These are phyloP conservation scores for Phytophthora pini DNA, from an alignment of 352 stramenopile genomes.

Conservation along the genomic window DNA sequence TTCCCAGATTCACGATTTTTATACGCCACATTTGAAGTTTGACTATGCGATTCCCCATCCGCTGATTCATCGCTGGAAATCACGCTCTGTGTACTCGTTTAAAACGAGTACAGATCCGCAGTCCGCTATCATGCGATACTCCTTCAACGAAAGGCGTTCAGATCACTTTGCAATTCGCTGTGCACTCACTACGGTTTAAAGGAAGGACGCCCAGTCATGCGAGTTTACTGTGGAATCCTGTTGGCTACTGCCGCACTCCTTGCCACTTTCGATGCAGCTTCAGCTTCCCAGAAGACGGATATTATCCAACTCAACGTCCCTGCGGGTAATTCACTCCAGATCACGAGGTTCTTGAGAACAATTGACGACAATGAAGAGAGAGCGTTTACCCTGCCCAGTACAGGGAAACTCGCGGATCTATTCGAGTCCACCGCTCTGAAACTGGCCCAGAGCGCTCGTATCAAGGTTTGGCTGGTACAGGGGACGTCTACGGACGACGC, in stretches of 20 bases:
- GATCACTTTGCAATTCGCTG: neutral
- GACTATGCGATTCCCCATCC: constrained; percentile 1
- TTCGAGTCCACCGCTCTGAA: neutral
- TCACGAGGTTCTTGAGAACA: neutral
- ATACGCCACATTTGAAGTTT: neutral
- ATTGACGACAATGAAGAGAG: neutral
- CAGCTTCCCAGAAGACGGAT: neutral
- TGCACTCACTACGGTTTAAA: neutral
- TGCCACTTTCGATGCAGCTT: neutral
- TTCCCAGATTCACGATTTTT: neutral
- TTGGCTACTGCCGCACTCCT: neutral
- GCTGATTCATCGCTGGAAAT: neutral
- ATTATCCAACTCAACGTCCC: neutral
- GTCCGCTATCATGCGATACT: no score
- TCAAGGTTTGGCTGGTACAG: neutral
- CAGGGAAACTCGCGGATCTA: neutral
- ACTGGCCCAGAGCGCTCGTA: neutral
- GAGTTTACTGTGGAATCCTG: neutral
- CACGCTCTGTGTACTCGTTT: no score
- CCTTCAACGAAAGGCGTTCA: neutral
- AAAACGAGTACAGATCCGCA: no score
- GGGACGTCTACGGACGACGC: neutral
- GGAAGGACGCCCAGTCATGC: neutral
- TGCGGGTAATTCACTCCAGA: no score
- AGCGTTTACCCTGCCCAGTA: neutral